Evolutionary conservation across 352 stramenopile species (phyloP).

Genomic region (Globisporangium paddicum): DNA sequence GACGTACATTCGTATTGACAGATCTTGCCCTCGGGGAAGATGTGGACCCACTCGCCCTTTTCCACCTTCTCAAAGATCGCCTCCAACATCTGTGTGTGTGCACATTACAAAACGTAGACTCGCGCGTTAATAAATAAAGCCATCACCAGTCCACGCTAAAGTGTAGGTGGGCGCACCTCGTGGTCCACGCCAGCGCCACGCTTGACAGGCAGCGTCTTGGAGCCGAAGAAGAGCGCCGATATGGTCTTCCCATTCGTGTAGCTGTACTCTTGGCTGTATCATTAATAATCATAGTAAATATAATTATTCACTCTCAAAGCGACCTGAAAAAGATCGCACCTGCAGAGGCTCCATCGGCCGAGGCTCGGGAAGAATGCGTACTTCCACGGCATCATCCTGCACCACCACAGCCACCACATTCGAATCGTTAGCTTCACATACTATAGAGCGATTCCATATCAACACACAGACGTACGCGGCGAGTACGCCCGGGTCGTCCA

Average conservation of each 20-base stretch:
- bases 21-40: slow-evolving; percentile 88
- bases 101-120: background rate
- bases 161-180: slow-evolving; percentile 19
- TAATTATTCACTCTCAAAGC: too few relatives aligned
- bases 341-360: slow-evolving; percentile 71
- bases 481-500: slow-evolving; percentile 72
- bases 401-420: background rate
- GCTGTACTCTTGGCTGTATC: slow-evolving; percentile 85
- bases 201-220: slow-evolving; percentile 72
- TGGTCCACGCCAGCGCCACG: slow-evolving; percentile 73
- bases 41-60: slow-evolving; percentile 78
- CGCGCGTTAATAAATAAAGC: background rate
- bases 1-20: slow-evolving; percentile 51
- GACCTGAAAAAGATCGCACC: slow-evolving; percentile 37
- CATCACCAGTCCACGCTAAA: background rate
- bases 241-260: slow-evolving; percentile 58
- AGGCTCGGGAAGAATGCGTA: slow-evolving; percentile 42
- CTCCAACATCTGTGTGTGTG: slow-evolving; percentile 48
- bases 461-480: slow-evolving; percentile 33
- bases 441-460: background rate
- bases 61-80: slow-evolving; percentile 80
- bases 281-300: too few relatives aligned
- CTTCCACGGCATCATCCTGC: slow-evolving; percentile 71
- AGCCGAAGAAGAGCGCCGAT: slow-evolving; percentile 55
- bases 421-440: background rate